Evolutionary conservation across 2,329 filamentous ascomycete species (phyloP), one percentile per base, ranked within the genome.

Genomic region (Akanthomyces muscarius): DNA sequence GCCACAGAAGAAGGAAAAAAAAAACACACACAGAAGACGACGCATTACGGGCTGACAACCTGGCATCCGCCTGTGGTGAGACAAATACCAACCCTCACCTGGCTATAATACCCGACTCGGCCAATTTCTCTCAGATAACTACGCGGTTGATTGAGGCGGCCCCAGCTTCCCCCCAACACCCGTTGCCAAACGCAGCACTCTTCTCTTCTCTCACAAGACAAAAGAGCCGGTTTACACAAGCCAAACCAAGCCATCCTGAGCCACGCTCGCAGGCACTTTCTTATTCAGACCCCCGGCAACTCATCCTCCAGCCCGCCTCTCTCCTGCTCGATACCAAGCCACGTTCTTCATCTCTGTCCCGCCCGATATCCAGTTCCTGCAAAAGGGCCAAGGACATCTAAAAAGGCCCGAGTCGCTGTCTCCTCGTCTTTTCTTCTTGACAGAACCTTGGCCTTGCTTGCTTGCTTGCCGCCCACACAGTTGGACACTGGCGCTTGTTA

Each of bases 81-180:
- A 58, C 55, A 58, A 48, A 48, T 38, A 48, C 55, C 28, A 58
- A 58, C 42, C 28, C 18, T 58, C 44, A 18, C 28, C 28, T 33
- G 42, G 54, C 54, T 57, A 57, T 57, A 57, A 23, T 48, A 58
- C 55, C 55, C 55, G 21, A 58, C 55, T 58, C 30, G 55, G 23
- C 28, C 55, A 48, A 48, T 48, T 57, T 47, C 42, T 57, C 42
- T 41, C 28, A 21, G 30, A 36, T 47, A 21, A 21, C 21, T 21
- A 23, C 38, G 18, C 30, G 18, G 18, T 57, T 57, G 28, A 16
- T 36, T 47, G 25, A 47, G 38, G 28, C 28, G 18, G n/a, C 51
- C 36, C 41, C 11, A 21, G 16, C 54, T 11, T 18, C n/a, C 41
- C 11, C 54, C 14, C 30, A 53, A 21, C 13, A 16, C 6, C 42